These are phyloP conservation scores for Marsdenia floribunda DNA, from an alignment of 257 asterid species.

Conservation along the genomic window DNA sequence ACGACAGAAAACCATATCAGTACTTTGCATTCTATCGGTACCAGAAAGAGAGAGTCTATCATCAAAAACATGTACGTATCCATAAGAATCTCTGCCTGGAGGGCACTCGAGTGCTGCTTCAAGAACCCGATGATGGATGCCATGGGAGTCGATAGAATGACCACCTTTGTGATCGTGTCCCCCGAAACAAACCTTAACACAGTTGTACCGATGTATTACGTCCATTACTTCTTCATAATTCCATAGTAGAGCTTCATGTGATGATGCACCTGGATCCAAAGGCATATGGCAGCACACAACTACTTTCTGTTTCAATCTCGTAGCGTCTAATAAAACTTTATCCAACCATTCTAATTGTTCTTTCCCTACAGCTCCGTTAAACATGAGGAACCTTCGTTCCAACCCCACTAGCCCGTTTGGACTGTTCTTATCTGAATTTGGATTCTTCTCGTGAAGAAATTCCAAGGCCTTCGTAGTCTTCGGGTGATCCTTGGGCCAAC, in stretches of 20 bases:
- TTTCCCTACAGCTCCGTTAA: slow-evolving; percentile 81
- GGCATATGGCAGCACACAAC: slow-evolving; percentile 81
- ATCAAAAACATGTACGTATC: slow-evolving; percentile 52
- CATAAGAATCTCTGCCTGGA: slow-evolving; percentile 74
- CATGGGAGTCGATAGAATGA: slow-evolving; percentile 58
- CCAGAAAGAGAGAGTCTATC: slow-evolving; percentile 64
- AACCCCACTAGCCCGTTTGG: slow-evolving; percentile 73
- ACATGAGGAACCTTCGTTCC: slow-evolving; percentile 80
- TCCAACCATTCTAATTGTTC: slow-evolving; percentile 88
- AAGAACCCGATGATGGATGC: slow-evolving; percentile 80
- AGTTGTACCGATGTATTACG: slow-evolving; percentile 60
- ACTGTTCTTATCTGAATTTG: slow-evolving; percentile 78
- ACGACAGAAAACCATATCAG: slow-evolving; percentile 53
- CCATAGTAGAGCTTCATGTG: slow-evolving; percentile 64
- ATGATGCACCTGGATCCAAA: slow-evolving; percentile 51
- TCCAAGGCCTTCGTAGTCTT: slow-evolving; percentile 50
- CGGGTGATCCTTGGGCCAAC: slow-evolving; percentile 82
- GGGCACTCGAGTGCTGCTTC: slow-evolving; percentile 96
- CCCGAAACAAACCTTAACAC: slow-evolving; percentile 78
- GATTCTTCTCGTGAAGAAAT: slow-evolving; percentile 62
- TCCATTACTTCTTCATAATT: slow-evolving; percentile 85
- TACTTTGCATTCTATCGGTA: slow-evolving; percentile 58
- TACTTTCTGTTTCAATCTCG: slow-evolving; percentile 57
- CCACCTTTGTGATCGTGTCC: slow-evolving; percentile 90
- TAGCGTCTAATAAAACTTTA: slow-evolving; percentile 54